Evolutionary conservation across 805 yeast genomes (phyloP).

Genomic region (Candida peoriensis): DNA sequence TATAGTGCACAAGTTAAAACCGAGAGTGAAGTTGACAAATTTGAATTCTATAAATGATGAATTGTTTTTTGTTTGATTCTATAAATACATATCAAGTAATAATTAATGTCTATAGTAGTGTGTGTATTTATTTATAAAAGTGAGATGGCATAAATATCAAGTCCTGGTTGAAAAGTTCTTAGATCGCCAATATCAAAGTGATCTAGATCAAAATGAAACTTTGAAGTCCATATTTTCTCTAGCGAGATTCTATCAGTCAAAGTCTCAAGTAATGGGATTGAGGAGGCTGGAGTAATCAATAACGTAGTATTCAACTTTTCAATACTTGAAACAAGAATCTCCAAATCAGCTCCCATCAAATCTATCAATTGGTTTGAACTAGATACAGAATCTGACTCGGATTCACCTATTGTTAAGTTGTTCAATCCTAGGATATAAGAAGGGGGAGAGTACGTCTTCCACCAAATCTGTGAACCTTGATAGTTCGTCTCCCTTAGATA

Average conservation of each 20-base stretch:
- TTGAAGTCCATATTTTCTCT: conserved; percentile 31
- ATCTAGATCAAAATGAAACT: conserved; percentile 64
- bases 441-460: conserved; percentile 95
- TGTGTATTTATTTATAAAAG: conserved; percentile 4
- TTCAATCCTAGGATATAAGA: conserved; percentile 59
- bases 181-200: conserved; percentile 53
- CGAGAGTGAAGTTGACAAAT: conserved; percentile 92
- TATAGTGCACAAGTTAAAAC: conserved; percentile 95
- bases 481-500: conserved; percentile 27
- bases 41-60: conserved; percentile 84
- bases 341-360: conserved; percentile 39
- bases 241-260: conserved; percentile 11
- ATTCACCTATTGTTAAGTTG: conserved; percentile 20
- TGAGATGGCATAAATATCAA: conserved; percentile 45
- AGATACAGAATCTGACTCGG: conserved; percentile 15
- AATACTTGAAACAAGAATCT: conserved; percentile 21
- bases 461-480: conserved; percentile 59
- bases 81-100: too few species aligned
- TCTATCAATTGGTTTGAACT: conserved; percentile 30
- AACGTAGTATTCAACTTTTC: conserved; percentile 11
- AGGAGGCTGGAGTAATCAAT: conserved; percentile 22
- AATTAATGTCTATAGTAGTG: too few species aligned
- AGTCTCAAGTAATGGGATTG: conserved; percentile 16
- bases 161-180: conserved; percentile 54
- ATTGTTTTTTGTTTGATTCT: not conserved